phyloP scores from a whole-genome alignment of 805 yeast genomes.

The Geotrichum ghanense region DNA sequence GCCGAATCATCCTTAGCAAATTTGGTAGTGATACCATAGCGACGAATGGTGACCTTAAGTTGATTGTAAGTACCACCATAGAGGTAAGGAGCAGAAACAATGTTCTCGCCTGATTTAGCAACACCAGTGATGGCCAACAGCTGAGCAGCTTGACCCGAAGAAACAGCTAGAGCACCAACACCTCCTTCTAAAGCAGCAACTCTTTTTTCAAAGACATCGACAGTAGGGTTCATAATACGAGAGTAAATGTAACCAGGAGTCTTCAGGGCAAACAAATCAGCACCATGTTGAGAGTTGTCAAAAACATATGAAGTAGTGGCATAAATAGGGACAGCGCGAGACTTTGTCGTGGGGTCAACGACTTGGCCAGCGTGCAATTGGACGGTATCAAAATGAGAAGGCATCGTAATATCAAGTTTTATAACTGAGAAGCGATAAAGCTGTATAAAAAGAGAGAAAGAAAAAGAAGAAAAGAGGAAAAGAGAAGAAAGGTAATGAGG shows the following conservation, averaged over 20 bases:
- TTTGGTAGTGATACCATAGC: conserved; percentile 75
- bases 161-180: conserved; percentile 74
- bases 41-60: conserved; percentile 82
- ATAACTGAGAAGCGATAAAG: too few species aligned
- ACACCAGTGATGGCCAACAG: conserved; percentile 70
- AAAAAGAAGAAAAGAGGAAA: too few species aligned
- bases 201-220: conserved; percentile 81
- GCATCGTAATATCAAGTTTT: conserved; percentile 12
- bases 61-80: conserved; percentile 97
- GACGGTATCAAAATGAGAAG: conserved; percentile 67
- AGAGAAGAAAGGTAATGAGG: too few species aligned
- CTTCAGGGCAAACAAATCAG: conserved; percentile 76
- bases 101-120: conserved; percentile 83
- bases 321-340: conserved; percentile 90
- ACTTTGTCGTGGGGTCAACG: conserved; percentile 44
- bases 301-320: conserved; percentile 87
- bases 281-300: conserved; percentile 83
- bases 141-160: conserved; percentile 98
- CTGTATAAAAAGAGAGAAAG: too few species aligned
- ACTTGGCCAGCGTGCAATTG: conserved; percentile 81
- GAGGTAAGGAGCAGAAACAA: conserved; percentile 72
- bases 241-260: conserved; percentile 82
- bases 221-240: conserved; percentile 87
- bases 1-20: conserved; percentile 71
- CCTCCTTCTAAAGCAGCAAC: conserved; percentile 91